Conservation (phyloP, 805 yeast species). For the Kodamaea laetipori region DNA sequence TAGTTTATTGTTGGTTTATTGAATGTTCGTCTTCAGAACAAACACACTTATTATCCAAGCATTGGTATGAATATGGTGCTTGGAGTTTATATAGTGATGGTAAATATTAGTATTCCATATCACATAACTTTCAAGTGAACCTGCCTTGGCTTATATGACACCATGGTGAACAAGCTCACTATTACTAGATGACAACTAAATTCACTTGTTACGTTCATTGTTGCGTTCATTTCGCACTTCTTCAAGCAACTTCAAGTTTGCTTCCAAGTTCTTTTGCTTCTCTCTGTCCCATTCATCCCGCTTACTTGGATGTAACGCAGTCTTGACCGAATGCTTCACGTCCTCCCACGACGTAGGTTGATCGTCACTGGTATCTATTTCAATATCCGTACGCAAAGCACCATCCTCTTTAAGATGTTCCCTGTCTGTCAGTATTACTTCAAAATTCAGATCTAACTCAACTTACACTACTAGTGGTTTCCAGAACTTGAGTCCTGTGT, state of each 20-base stretch:
- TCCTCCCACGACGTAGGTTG: slow-evolving; percentile 44
- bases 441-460: background rate
- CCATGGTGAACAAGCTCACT: too few relatives aligned
- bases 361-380: slow-evolving; percentile 39
- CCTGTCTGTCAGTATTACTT: slow-evolving; percentile 28
- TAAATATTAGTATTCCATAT: too few relatives aligned
- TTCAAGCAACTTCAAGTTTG: slow-evolving; percentile 13
- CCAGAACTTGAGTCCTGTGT: slow-evolving; percentile 64
- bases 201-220: too few relatives aligned
- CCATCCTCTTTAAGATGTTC: slow-evolving; percentile 70
- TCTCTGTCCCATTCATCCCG: slow-evolving; percentile 14
- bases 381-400: slow-evolving; percentile 59
- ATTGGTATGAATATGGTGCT: too few relatives aligned
- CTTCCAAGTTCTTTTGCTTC: slow-evolving; percentile 13
- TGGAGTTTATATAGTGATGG: too few relatives aligned
- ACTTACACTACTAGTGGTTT: slow-evolving; percentile 71
- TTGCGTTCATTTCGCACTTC: slow-evolving; percentile 14
- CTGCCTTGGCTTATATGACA: too few relatives aligned
- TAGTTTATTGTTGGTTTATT: too few relatives aligned
- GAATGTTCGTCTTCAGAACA: too few relatives aligned
- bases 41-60: too few relatives aligned
- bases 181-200: too few relatives aligned
- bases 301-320: slow-evolving; percentile 32
- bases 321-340: slow-evolving; percentile 32
- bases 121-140: too few relatives aligned